Percentiles rank a stretch among this genome's conserved stretches.
These are phyloP conservation scores for Trichoderma atrobrunneum DNA, from an alignment of 2,329 filamentous ascomycete genomes.

Conservation along the genomic window DNA sequence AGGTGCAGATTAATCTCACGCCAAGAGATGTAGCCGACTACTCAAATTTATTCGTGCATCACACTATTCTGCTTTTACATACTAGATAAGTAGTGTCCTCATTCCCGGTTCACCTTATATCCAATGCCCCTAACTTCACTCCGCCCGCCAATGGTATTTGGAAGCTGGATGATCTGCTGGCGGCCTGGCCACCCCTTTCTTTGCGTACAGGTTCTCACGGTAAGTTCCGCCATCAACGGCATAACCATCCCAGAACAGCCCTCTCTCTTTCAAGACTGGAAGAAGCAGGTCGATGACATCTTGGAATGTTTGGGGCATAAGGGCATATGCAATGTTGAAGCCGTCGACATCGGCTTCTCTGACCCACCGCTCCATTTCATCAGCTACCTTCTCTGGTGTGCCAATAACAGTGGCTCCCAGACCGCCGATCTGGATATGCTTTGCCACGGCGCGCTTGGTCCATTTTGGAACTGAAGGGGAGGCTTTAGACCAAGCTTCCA, in stretches of 20 bases:
- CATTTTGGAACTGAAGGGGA: slow-evolving; percentile 33
- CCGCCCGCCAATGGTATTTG: slow-evolving; percentile 40
- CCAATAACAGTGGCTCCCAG: slow-evolving; percentile 32
- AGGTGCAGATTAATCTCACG: not conserved
- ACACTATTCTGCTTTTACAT: not conserved
- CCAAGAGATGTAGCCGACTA: not conserved
- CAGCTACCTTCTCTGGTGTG: slow-evolving; percentile 33
- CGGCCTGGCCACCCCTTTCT: slow-evolving; percentile 34
- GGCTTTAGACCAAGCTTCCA: slow-evolving; percentile 45
- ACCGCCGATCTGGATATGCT: slow-evolving; percentile 34
- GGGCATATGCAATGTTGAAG: slow-evolving; percentile 36
- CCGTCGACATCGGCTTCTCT: slow-evolving; percentile 58
- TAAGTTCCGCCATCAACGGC: slow-evolving; percentile 42
- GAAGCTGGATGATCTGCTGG: slow-evolving; percentile 40
- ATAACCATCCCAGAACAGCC: slow-evolving; percentile 54
- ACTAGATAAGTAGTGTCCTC: not conserved
- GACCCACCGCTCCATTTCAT: slow-evolving; percentile 27
- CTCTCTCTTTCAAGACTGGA: slow-evolving; percentile 58
- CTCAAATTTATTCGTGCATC: not conserved
- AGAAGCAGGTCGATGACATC: slow-evolving; percentile 64
- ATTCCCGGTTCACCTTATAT: not conserved
- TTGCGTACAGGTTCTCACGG: slow-evolving; percentile 42
- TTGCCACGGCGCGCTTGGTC: slow-evolving; percentile 36
- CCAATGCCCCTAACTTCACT: not conserved
- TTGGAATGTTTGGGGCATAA: slow-evolving; percentile 59